A percentile compares a stretch with the other conserved stretches of the same genome.
phyloP scores from a whole-genome alignment of 345 rosid species.

The Eucalyptus lansdowneana region DNA sequence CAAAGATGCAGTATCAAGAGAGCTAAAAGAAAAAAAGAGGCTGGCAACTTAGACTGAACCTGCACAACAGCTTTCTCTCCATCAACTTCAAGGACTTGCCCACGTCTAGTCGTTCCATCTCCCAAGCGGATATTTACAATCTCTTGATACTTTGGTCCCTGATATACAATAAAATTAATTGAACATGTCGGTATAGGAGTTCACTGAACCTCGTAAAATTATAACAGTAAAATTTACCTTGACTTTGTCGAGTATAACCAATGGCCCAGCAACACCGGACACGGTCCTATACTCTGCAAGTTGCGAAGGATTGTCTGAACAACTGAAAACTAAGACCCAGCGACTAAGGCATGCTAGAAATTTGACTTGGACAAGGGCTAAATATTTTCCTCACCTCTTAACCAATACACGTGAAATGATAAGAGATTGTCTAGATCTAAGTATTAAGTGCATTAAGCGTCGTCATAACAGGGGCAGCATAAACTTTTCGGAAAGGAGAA shows the following conservation, averaged over 20 bases:
- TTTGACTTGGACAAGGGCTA: not conserved
- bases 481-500: not conserved
- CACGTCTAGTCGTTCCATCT: constrained; percentile 85
- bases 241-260: constrained; percentile 87
- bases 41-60: constrained; percentile 17
- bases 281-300: constrained; percentile 86
- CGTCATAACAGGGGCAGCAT: not conserved
- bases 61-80: constrained; percentile 98
- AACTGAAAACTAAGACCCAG: not conserved
- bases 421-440: not conserved
- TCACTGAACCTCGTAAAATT: not conserved
- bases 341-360: not conserved
- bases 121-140: constrained; percentile 92
- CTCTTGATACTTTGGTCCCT: constrained; percentile 98
- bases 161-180: not conserved
- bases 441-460: not conserved
- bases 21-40: not conserved
- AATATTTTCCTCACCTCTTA: not conserved
- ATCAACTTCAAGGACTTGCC: constrained; percentile 95
- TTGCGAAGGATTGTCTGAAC: not conserved
- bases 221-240: constrained; percentile 29
- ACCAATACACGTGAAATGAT: not conserved
- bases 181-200: not conserved
- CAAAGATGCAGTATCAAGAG: not conserved
- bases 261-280: constrained; percentile 98